phyloP scores from a whole-genome alignment of 352 stramenopile species.

The Phytophthora capsici region DNA sequence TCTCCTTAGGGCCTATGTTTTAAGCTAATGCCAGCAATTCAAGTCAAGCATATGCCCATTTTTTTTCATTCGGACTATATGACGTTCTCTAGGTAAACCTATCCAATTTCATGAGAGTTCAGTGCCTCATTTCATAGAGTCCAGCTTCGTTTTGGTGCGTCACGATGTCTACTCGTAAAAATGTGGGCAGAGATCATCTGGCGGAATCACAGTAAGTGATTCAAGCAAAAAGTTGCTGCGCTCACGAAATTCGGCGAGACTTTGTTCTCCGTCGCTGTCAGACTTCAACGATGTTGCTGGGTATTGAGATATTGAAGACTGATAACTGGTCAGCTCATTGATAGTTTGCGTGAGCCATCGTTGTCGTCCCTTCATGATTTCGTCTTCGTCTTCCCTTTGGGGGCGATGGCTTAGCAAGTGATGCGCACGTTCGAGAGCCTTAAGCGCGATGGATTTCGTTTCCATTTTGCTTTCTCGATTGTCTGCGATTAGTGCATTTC shows the following conservation, averaged over 20 bases:
- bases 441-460: slow-evolving; percentile 49
- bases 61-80: no score
- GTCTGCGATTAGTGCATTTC: slow-evolving; percentile 45
- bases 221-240: slow-evolving; percentile 70
- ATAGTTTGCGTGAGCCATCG: slow-evolving; percentile 55
- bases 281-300: background rate
- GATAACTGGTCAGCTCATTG: slow-evolving; percentile 42
- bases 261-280: slow-evolving; percentile 25
- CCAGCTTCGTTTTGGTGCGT: no score
- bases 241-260: slow-evolving; percentile 53
- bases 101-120: no score
- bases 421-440: slow-evolving; percentile 52
- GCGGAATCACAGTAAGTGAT: slow-evolving; percentile 52
- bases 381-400: slow-evolving; percentile 9
- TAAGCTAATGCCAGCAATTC: no score
- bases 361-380: slow-evolving; percentile 12
- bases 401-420: slow-evolving; percentile 38
- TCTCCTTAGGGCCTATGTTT: no score
- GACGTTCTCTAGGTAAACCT: no score
- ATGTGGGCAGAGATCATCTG: slow-evolving; percentile 58
- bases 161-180: slow-evolving; percentile 43
- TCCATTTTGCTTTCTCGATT: slow-evolving; percentile 70
- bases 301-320: background rate
- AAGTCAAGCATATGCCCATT: no score
- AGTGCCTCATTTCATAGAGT: no score